phyloP scores from a whole-genome alignment of 805 yeast species.

The Myxozyma neglecta region DNA sequence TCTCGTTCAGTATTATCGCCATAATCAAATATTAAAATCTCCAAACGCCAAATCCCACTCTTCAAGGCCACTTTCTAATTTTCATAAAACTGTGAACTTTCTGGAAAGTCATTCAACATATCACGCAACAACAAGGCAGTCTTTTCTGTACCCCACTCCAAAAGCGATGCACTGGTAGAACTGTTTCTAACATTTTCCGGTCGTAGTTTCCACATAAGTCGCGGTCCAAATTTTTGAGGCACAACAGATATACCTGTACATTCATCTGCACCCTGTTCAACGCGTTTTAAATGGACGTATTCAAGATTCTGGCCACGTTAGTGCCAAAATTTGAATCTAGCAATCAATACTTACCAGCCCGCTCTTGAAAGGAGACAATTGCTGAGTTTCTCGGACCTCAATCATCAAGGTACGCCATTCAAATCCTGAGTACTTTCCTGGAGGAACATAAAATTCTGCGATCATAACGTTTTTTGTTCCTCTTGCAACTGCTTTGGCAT shows the following conservation, averaged over 20 bases:
- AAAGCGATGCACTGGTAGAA: neutral
- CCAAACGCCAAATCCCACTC: neutral
- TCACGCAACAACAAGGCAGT: neutral
- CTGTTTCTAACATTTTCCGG: neutral
- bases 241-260: neutral
- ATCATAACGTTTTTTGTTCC: slow-evolving; percentile 4
- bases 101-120: slow-evolving; percentile 2
- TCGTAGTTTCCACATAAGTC: slow-evolving; percentile 2
- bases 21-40: no score
- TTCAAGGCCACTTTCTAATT: neutral
- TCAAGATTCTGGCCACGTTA: neutral
- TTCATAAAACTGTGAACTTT: slow-evolving; percentile 5
- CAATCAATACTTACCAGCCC: neutral
- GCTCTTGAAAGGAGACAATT: neutral
- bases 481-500: neutral
- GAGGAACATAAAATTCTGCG: slow-evolving; percentile 2
- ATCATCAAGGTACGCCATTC: slow-evolving; percentile 7
- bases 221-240: slow-evolving; percentile 5
- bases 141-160: slow-evolving; percentile 8
- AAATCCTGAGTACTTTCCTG: slow-evolving; percentile 7
- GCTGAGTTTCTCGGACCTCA: slow-evolving; percentile 4
- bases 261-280: slow-evolving; percentile 3
- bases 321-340: neutral
- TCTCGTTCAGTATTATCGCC: no score
- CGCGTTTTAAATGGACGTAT: slow-evolving; percentile 6